Percentiles rank a stretch among this genome's conserved stretches.
phyloP scores from a whole-genome alignment of 306 rosid genomes.

The Rosa lucieae region DNA sequence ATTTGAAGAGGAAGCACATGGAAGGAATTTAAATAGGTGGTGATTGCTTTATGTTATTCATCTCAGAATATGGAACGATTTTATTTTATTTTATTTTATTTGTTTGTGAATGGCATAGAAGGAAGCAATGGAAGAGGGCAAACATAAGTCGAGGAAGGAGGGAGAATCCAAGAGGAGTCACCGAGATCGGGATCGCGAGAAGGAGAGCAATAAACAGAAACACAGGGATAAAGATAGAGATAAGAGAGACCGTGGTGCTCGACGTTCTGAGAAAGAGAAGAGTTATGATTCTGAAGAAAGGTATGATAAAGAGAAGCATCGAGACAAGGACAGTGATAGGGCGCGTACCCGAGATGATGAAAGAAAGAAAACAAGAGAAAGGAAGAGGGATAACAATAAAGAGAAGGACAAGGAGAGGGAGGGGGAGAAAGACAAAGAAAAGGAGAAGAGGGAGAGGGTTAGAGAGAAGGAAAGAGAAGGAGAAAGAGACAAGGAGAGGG shows the following conservation, averaged over 20 bases:
- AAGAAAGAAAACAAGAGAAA: constrained; percentile 16
- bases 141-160: constrained; percentile 55
- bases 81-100: not conserved
- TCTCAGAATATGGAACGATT: not conserved
- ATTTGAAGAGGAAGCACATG: too few relatives aligned
- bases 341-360: constrained; percentile 12
- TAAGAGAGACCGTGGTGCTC: constrained; percentile 47
- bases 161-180: constrained; percentile 69
- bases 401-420: constrained; percentile 37
- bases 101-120: constrained; percentile 23
- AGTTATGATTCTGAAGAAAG: constrained; percentile 41
- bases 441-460: constrained; percentile 17
- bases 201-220: constrained; percentile 41
- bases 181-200: constrained; percentile 42
- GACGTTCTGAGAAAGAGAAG: constrained; percentile 45
- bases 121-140: constrained; percentile 58
- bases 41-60: not conserved
- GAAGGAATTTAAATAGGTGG: too few relatives aligned
- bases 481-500: not conserved
- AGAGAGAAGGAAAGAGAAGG: not conserved
- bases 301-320: constrained; percentile 45
- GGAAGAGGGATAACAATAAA: constrained; percentile 29
- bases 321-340: constrained; percentile 32
- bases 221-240: constrained; percentile 30
- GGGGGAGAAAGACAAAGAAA: constrained; percentile 25